Conservation (phyloP, 2,329 filamentous ascomycete species). For the Thermothelomyces thermophilus region DNA sequence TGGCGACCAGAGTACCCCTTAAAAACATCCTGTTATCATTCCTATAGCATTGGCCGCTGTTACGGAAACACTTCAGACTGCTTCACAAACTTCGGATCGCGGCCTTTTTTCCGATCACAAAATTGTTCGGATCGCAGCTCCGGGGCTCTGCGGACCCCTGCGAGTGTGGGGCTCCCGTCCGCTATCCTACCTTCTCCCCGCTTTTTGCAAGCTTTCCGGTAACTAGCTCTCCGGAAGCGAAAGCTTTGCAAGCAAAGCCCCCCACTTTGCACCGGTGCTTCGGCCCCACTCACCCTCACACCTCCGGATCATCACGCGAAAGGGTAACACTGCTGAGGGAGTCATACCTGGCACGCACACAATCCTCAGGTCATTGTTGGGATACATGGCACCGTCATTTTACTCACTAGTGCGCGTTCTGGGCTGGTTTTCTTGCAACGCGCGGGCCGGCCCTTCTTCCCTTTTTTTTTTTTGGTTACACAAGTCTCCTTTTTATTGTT, state of each 20-base stretch:
- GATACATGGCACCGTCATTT: neutral
- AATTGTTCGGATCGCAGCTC: neutral
- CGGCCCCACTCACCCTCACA: neutral
- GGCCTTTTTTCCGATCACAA: neutral
- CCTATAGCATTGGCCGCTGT: neutral
- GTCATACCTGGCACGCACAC: neutral
- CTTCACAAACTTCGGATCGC: neutral
- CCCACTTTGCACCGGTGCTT: neutral
- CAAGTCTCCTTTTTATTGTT: neutral
- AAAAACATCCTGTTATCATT: neutral
- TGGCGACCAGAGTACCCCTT: neutral
- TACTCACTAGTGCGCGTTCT: neutral
- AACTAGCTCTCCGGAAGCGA: neutral
- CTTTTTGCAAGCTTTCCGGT: neutral
- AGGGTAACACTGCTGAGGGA: too few species aligned
- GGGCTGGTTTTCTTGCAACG: neutral
- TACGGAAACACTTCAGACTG: neutral
- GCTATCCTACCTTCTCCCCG: neutral
- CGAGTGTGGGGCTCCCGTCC: neutral
- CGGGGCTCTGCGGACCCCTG: neutral
- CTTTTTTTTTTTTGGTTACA: neutral
- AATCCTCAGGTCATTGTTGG: neutral
- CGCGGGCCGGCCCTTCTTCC: neutral
- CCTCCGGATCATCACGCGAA: neutral
- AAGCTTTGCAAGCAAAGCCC: neutral